Evolutionary conservation across 345 rosid genomes (phyloP).

Genomic region (Microcos paniculata): DNA sequence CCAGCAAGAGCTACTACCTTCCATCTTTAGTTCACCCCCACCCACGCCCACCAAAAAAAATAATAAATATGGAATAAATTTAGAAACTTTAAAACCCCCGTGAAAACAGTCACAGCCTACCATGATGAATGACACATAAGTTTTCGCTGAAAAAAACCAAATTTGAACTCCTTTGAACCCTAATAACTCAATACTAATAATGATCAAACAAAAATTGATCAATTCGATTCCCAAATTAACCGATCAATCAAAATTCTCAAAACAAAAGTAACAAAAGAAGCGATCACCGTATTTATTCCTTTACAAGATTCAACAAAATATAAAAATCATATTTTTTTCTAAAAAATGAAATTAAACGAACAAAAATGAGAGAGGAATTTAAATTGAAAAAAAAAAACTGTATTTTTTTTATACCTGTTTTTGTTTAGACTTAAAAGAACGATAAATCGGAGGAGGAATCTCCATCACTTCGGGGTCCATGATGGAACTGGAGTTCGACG

Average conservation of each 20-base stretch:
- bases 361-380: not conserved
- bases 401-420: slow-evolving; percentile 39
- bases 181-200: not conserved
- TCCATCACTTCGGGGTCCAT: slow-evolving; percentile 75
- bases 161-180: not conserved
- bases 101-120: not conserved
- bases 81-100: not conserved
- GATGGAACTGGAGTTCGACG: slow-evolving; percentile 17
- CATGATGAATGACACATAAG: not conserved
- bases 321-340: not conserved
- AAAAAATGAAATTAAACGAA: not conserved
- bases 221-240: slow-evolving; percentile 1
- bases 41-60: not conserved
- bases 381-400: not conserved
- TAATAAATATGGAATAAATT: not conserved
- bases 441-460: slow-evolving; percentile 50
- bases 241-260: slow-evolving; percentile 1
- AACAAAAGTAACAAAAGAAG: not conserved
- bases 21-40: not conserved
- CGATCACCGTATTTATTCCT: not conserved
- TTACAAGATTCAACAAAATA: not conserved
- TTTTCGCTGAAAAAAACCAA: not conserved
- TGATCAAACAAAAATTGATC: not conserved
- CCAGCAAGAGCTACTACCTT: not conserved
- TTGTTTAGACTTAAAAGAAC: slow-evolving; percentile 33